Conservation (phyloP, 306 rosid species). For the Prunus campanulata region DNA sequence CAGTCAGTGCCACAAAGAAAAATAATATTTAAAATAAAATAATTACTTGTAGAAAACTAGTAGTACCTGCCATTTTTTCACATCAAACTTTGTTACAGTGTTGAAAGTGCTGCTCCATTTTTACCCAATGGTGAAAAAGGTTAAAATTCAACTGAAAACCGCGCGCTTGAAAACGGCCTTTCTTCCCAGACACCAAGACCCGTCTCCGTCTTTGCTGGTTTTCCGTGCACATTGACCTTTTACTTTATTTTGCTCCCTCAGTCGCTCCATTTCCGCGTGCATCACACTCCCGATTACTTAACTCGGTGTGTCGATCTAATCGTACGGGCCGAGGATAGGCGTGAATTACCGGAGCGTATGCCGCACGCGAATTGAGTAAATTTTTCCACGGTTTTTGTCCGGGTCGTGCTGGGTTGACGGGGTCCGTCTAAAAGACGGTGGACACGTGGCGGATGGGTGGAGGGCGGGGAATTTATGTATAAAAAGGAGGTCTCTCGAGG, state of each 20-base stretch:
- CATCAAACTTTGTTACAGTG: background rate
- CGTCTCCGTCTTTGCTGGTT: constrained; percentile 4
- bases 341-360: too few species aligned
- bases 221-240: constrained; percentile 1
- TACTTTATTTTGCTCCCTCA: background rate
- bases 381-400: background rate
- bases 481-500: background rate
- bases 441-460: background rate
- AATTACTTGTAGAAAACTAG: background rate
- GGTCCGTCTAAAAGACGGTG: too few species aligned
- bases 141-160: constrained; percentile 9
- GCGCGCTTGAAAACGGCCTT: constrained; percentile 7
- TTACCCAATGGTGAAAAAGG: constrained; percentile 1
- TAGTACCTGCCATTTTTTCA: background rate
- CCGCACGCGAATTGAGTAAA: background rate
- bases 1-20: background rate
- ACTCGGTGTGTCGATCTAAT: background rate
- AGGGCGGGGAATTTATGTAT: background rate
- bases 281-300: background rate
- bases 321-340: too few species aligned
- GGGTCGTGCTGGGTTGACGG: background rate
- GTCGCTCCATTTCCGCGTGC: background rate
- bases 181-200: background rate
- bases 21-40: background rate
- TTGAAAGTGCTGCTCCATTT: background rate